Evolutionary conservation across 306 rosid genomes (phyloP).

Genomic region (Gastrolobium bilobum): DNA sequence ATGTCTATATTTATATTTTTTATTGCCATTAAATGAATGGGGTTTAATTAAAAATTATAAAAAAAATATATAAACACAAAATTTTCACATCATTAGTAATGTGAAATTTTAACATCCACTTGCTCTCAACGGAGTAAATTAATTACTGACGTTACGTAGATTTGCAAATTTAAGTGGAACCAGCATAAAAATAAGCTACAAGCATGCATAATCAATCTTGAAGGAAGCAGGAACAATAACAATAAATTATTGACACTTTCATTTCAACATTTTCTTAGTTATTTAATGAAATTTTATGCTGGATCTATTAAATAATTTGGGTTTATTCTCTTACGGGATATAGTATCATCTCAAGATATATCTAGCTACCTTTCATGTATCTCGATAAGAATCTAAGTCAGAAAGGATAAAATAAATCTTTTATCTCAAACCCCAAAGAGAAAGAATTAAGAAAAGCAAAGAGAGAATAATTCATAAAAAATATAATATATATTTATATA

Average conservation of each 20-base stretch:
- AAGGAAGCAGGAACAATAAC: no score
- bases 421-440: slow-evolving; percentile 31
- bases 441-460: slow-evolving; percentile 25
- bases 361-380: slow-evolving; percentile 45
- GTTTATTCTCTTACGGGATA: not conserved
- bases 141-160: not conserved
- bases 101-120: no score
- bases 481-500: not conserved
- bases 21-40: no score
- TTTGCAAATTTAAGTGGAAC: not conserved
- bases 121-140: not conserved
- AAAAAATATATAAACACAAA: no score
- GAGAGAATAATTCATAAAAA: slow-evolving; percentile 12
- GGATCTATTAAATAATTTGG: no score
- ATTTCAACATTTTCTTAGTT: no score
- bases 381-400: slow-evolving; percentile 40
- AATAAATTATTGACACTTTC: no score
- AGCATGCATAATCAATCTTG: not conserved
- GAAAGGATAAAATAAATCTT: slow-evolving; percentile 40
- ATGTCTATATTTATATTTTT: no score
- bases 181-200: not conserved
- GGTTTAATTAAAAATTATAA: no score
- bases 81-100: no score
- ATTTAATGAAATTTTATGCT: no score
- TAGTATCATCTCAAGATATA: not conserved